Evolutionary conservation across 805 yeast genomes (phyloP).

Genomic region (Soucietia sequanensis): DNA sequence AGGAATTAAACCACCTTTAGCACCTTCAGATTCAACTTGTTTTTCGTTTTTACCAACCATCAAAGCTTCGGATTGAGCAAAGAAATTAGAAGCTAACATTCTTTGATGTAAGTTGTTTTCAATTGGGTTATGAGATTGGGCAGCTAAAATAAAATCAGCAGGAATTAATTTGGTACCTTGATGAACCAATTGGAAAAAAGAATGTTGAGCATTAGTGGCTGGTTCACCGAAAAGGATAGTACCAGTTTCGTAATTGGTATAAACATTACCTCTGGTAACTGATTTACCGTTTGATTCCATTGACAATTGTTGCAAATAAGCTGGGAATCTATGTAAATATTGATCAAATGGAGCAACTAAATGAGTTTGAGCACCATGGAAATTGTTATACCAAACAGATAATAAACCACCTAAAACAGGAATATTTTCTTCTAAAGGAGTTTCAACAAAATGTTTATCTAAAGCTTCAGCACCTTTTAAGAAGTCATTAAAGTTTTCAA

Average conservation of each 20-base stretch:
- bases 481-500: slow-evolving; percentile 87
- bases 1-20: slow-evolving; percentile 80
- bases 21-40: slow-evolving; percentile 86
- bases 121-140: slow-evolving; percentile 96
- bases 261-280: slow-evolving; percentile 87
- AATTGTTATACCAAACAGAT: slow-evolving; percentile 98
- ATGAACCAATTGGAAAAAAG: slow-evolving; percentile 98
- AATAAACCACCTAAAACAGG: slow-evolving; percentile 92
- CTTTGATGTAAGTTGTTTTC: slow-evolving; percentile 91
- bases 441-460: slow-evolving; percentile 81
- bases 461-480: slow-evolving; percentile 97
- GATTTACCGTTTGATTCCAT: slow-evolving; percentile 99
- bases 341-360: slow-evolving; percentile 98
- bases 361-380: slow-evolving; percentile 97
- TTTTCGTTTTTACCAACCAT: slow-evolving; percentile 91
- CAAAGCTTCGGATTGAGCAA: slow-evolving; percentile 97
- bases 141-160: slow-evolving; percentile 94
- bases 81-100: slow-evolving; percentile 98
- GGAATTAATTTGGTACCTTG: slow-evolving; percentile 99
- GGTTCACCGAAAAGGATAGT: slow-evolving; percentile 97
- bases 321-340: slow-evolving; percentile 98
- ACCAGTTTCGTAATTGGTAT: slow-evolving; percentile 94
- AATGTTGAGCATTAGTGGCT: slow-evolving; percentile 98
- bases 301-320: slow-evolving; percentile 95
- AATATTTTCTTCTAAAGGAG: slow-evolving; percentile 89